phyloP scores from a whole-genome alignment of 768 basidiomycete species.

The Termitomyces sp. region DNA sequence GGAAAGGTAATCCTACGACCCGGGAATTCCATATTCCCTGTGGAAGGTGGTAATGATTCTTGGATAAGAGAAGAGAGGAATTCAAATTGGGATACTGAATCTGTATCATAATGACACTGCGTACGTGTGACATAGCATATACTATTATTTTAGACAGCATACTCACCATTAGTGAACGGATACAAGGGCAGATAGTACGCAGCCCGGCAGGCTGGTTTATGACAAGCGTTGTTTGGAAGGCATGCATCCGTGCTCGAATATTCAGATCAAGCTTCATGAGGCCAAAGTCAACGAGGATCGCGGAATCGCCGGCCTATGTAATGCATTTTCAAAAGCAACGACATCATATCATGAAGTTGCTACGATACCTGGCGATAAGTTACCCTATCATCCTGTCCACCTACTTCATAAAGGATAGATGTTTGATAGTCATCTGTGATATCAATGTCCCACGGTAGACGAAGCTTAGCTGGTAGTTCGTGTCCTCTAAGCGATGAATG shows the following conservation, averaged over 20 bases:
- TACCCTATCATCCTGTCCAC: constrained; percentile 19
- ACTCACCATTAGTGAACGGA: constrained; percentile 43
- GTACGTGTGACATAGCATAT: neutral
- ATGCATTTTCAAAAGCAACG: neutral
- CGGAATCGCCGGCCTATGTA: constrained; percentile 56
- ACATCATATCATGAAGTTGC: neutral
- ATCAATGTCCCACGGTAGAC: neutral
- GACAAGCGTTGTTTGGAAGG: constrained; percentile 40
- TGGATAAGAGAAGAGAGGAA: constrained; percentile 44
- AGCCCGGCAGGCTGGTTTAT: constrained; percentile 31
- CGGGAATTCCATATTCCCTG: constrained; percentile 39
- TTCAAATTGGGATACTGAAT: constrained; percentile 34
- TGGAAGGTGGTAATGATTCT: constrained; percentile 33
- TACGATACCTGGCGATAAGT: constrained; percentile 51
- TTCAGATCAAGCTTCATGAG: constrained; percentile 48
- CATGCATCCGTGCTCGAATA: constrained; percentile 56
- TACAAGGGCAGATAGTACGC: constrained; percentile 42
- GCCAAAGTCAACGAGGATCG: constrained; percentile 64
- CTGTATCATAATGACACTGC: constrained; percentile 36
- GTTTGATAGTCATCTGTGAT: neutral
- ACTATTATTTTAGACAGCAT: constrained; percentile 39
- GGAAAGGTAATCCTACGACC: constrained; percentile 58
- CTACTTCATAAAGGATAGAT: neutral
- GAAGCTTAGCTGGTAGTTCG: neutral
- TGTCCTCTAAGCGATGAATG: neutral